Percentiles rank a stretch among this genome's conserved stretches.
phyloP scores from a whole-genome alignment of 2,329 filamentous ascomycete species.

The Colletotrichum theobromicola region DNA sequence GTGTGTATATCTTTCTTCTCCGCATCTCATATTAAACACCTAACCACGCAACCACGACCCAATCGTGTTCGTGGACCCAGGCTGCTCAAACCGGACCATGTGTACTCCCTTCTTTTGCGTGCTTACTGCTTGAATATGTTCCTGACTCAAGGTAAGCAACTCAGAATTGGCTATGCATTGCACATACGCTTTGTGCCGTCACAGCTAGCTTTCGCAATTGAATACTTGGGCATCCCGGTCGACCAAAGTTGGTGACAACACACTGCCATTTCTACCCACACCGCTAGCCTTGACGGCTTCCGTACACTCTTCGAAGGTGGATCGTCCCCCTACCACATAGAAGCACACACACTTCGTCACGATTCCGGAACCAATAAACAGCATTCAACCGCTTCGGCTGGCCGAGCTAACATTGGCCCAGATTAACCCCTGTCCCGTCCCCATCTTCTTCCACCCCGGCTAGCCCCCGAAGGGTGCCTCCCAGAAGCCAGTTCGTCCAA shows the following conservation, averaged over 20 bases:
- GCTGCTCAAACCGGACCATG: not conserved
- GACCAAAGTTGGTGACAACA: not conserved
- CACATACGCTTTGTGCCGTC: not conserved
- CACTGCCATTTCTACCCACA: not conserved
- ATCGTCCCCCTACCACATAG: not conserved
- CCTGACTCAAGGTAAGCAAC: not conserved
- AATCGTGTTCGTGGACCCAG: not conserved
- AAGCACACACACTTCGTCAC: not conserved
- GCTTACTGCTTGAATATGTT: not conserved
- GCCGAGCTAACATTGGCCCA: not conserved
- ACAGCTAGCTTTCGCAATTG: not conserved
- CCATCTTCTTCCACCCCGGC: not conserved
- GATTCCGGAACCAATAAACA: not conserved
- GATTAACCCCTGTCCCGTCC: not conserved
- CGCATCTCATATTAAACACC: not conserved
- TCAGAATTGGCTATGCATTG: not conserved
- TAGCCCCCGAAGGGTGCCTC: not conserved
- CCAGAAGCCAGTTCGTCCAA: not conserved
- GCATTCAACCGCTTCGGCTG: not conserved
- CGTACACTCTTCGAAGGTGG: not conserved
- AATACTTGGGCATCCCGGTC: not conserved
- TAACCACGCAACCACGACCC: not conserved
- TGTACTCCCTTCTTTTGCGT: not conserved
- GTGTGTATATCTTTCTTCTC: not conserved
- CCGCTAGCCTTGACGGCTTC: not conserved